Conservation (phyloP, 1,284 basidiomycete species). For the Cystobasidiaceae sp. region DNA sequence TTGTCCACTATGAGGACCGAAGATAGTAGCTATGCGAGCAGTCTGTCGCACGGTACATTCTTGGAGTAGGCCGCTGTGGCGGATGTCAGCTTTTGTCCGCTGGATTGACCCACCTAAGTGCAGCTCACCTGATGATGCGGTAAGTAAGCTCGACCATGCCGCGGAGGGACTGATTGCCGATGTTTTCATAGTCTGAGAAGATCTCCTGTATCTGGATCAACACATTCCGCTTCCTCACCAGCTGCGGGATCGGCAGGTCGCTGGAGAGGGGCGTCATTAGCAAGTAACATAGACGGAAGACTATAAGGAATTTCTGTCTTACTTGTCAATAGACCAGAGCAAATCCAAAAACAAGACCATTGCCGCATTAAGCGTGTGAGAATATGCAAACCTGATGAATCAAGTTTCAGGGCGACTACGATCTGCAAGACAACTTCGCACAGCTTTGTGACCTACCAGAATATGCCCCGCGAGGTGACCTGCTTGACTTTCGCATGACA, state of each 20-base stretch:
- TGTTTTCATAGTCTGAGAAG: constrained; percentile 32
- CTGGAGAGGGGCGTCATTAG: not conserved
- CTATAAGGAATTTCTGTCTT: constrained; percentile 4
- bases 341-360: constrained; percentile 37
- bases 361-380: constrained; percentile 31
- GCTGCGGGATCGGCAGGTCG: not conserved
- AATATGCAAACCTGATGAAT: constrained; percentile 19
- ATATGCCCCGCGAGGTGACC: constrained; percentile 35
- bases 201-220: constrained; percentile 26
- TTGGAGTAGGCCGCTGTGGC: not conserved
- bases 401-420: too few species aligned
- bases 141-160: constrained; percentile 7
- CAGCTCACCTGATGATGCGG: not conserved
- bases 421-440: not conserved
- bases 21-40: not conserved
- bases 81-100: too few species aligned
- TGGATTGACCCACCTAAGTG: too few species aligned
- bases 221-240: constrained; percentile 32
- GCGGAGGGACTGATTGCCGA: constrained; percentile 6
- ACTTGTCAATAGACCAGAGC: constrained; percentile 36
- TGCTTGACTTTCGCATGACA: constrained; percentile 32
- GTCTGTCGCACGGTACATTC: constrained; percentile 11
- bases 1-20: not conserved
- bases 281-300: constrained; percentile 25
- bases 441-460: too few species aligned